Base-by-base conservation (phyloP, 2,329 filamentous ascomycete species). In the Chalara sp. region DNA sequence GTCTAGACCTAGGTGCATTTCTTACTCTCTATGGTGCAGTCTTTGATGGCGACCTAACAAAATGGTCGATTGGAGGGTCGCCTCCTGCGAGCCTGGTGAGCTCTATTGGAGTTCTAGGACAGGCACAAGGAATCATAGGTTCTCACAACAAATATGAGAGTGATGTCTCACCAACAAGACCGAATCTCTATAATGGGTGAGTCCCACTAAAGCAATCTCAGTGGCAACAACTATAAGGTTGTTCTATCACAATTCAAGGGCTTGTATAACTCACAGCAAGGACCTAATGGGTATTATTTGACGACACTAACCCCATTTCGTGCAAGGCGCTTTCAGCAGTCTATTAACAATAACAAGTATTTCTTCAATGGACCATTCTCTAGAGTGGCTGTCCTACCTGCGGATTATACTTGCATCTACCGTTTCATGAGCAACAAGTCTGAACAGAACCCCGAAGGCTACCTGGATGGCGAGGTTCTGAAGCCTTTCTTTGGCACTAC, bases 121-220 rank as follows among this genome's bases (percentile, higher is more conserved):
- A 67, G 12, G 74, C 74, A 0, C 70, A 70, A 41, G 75, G 76
- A 5, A 67, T 80, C 2, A 63, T 64, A 11, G 73, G 73, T n/a
- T 72, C 72, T 4, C 78, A 81, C 61, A 79, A 79, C 61, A 72
- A 74, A 50, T 75, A 79, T 57, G 78, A 81, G 65, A 66, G 72
- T 0, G 78, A 81, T 61, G 73, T 68, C 0, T 79, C 76, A 42
- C 69, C 71, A 43, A 78, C 76, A 0, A 71, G 77, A 3, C 70
- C 72, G 35, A 77, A 80, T 51, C 63, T 82, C 0, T 80, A 80
- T 60, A n/a, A n/a, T n/a, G n/a, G 58, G 56, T 61, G 57, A 54
- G 56, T 49, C 32, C 28, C 30, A 35, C 10, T 11, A 29, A 5
- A 12, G 28, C 11, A 32, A 4, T 6, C 5, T 29, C 31, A 74